phyloP scores from a whole-genome alignment of 75 land plant species.

The Picea sitchensis region DNA sequence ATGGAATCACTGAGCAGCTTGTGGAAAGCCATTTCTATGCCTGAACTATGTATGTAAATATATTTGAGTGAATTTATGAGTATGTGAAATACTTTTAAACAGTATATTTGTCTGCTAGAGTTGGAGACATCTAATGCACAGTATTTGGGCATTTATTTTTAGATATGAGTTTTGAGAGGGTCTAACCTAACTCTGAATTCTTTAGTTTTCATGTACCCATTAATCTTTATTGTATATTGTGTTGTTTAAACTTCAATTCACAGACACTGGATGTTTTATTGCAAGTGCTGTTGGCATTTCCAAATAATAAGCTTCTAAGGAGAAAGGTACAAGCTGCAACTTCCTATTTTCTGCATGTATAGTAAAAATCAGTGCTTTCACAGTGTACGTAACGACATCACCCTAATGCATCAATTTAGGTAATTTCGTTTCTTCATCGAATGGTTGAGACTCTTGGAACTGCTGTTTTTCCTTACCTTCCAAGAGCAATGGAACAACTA shows the following conservation, averaged over 20 bases:
- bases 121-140: not conserved
- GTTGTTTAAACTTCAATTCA: constrained; percentile 2
- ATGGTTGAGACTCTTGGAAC: constrained; percentile 93
- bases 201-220: not conserved
- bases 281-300: constrained; percentile 68
- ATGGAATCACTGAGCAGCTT: not conserved
- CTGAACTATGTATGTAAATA: not conserved
- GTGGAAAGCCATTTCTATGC: not conserved
- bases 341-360: not conserved
- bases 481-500: constrained; percentile 76
- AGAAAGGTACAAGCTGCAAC: constrained; percentile 53
- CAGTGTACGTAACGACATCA: not conserved
- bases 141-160: not conserved
- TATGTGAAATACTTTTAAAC: not conserved
- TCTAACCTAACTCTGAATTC: not conserved
- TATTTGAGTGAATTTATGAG: not conserved
- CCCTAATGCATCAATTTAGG: constrained; percentile 31
- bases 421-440: constrained; percentile 90
- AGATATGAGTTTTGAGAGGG: not conserved
- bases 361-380: not conserved
- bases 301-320: constrained; percentile 62
- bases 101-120: not conserved
- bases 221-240: not conserved
- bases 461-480: constrained; percentile 83
- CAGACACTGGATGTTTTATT: constrained; percentile 88